Base-by-base conservation (phyloP, 768 basidiomycete genomes). In the Cubamyces lactineus region DNA sequence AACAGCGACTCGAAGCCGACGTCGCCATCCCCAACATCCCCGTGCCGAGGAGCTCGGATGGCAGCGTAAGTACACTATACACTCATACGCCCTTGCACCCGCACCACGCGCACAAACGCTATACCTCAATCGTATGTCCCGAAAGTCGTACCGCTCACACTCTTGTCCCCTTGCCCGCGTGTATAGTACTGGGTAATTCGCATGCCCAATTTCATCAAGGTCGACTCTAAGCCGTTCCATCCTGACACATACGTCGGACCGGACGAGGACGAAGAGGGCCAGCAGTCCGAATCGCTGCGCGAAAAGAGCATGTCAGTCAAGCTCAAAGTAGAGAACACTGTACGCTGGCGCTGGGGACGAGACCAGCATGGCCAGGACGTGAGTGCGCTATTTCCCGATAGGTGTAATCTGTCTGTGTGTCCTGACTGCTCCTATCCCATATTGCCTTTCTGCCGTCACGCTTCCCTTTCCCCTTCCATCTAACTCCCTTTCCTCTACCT, bases 271-370 rank as follows among this genome's bases (percentile, higher is more conserved):
- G 86, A 87, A 21, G 87, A 88, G 51, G 69, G 77, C 16, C 79
- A 82, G 30, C 78, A 83, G 53, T 81, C 78, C 11, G 86, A 87
- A 59, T 85, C 80, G 15, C 74, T 86, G 23, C 85, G 87, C 55
- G 89, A 92, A 74, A 88, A 87, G 75, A 89, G 88, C 59, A 91
- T 91, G 87, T 82, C 85, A 46, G 88, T 92, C 70, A 94, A 92
- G 72, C 82, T 92, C 51, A 89, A 91, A 67, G 92, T 97, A 8
- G 92, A 94, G 78, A 97, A 97, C 73, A 96, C 95, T 5, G 82
- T 98, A 19, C 84, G 97, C 41, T 99, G 97, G 97, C 86, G 88
- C 68, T 99, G 97, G 97, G 80, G 81, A 1, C 91, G 89, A 72
- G 90, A 91, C 65, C 82, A 82, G 59, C 77, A 80, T 42, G 92